phyloP scores from a whole-genome alignment of 78 protist genomes.

The Emiliania huxleyi region DNA sequence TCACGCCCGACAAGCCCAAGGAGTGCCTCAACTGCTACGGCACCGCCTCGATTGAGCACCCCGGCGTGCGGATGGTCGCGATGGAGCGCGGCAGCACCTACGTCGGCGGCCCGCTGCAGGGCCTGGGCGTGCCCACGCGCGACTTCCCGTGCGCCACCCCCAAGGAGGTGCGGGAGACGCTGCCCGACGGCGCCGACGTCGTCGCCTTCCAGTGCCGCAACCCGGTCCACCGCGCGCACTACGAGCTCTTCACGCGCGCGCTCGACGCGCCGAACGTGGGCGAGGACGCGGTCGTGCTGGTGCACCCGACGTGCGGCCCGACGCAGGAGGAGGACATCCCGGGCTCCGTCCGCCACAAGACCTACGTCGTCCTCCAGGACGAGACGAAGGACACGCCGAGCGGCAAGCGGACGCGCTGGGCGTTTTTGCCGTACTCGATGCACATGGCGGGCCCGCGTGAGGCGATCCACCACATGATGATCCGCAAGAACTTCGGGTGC shows the following conservation, averaged over 20 bases:
- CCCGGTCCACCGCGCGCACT: conserved; percentile 92
- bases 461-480: conserved; percentile 91
- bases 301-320: conserved; percentile 91
- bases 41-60: conserved; percentile 83
- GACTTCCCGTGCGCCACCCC: conserved; percentile 76
- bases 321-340: conserved; percentile 92
- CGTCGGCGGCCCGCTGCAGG: conserved; percentile 72
- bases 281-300: conserved; percentile 68
- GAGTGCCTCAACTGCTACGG: conserved; percentile 75
- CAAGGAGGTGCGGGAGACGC: conserved; percentile 71
- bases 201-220: conserved; percentile 89
- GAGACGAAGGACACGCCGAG: conserved; percentile 33
- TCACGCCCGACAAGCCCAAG: conserved; percentile 63
- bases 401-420: conserved; percentile 25
- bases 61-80: conserved; percentile 75
- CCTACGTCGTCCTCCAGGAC: conserved; percentile 69
- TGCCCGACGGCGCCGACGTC: conserved; percentile 54
- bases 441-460: conserved; percentile 89
- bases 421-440: conserved; percentile 70
- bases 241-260: conserved; percentile 71
- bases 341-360: conserved; percentile 78
- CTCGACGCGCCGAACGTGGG: conserved; percentile 52
- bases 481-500: conserved; percentile 92
- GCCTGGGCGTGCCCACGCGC: conserved; percentile 37
- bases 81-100: conserved; percentile 71